Base-by-base conservation (phyloP, 306 rosid genomes). In the Casuarina equisetifolia region DNA sequence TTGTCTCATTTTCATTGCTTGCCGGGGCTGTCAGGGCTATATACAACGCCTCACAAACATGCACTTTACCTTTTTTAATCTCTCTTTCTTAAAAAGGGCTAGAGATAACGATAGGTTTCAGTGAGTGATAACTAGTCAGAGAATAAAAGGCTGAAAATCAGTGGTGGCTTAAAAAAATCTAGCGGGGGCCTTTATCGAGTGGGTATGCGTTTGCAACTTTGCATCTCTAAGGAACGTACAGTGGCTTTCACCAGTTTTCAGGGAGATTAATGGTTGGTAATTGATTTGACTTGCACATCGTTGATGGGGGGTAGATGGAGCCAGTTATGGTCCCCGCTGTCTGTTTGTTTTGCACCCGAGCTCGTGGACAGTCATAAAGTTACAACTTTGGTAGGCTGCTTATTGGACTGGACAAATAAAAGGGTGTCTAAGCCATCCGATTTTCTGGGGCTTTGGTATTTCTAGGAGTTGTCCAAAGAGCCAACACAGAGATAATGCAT, bases 211-310 rank as follows among this genome's bases (percentile, higher is more conserved):
- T 25, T 38, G 73, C 48, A 55, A 43, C 69, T 44, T 19, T 59
- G 55, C 20, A 52, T 67, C 67, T 32, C 69, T 25, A 39, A 32
- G 45, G 59, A 39, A 67, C 48, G 66, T 58, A 68, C 49, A 20
- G 76, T 77, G 36, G 85, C 78, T 81, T 81, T 64, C 78, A 9
- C 68, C 53, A 4, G 81, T 36, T 11, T 19, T 45, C 55, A 66
- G 44, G 5, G 63, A 44, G 75, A 72, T 40, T 67, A 77, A 66
- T 48, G 54, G 79, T 77, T 73, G 79, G 79, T 78, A 55, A 16
- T 2, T 82, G 72, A 77, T 73, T 66, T 73, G 82, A 78, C 76
- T 51, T 68, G 2, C 49, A 46, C 38, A 20, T 44, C 66, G 51
- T 76, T 52, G 32, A 51, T 63, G 48, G 70, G 54, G 77, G n/a